phyloP scores from a whole-genome alignment of 2,329 filamentous ascomycete species.

The Periconia digitata region DNA sequence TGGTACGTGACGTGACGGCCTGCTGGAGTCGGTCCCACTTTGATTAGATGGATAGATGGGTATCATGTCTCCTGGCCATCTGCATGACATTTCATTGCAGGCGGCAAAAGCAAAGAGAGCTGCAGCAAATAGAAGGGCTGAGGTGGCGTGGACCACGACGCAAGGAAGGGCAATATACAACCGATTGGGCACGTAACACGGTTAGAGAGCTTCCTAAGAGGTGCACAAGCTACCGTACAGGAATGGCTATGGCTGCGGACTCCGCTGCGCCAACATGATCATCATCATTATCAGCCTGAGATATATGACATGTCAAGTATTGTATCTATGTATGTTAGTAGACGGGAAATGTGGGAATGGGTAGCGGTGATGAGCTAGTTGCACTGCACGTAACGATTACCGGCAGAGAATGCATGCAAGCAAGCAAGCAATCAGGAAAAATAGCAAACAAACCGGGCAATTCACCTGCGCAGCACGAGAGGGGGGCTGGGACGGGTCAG shows the following conservation, averaged over 20 bases:
- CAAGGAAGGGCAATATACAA: not conserved
- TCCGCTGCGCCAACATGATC: not conserved
- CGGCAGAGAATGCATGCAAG: constrained; percentile 25
- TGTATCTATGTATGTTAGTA: too few species aligned
- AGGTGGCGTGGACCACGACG: not conserved
- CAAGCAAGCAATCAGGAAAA: constrained; percentile 24
- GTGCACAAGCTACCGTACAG: too few species aligned
- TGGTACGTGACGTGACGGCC: constrained; percentile 30
- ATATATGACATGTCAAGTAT: too few species aligned
- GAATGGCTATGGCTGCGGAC: not conserved
- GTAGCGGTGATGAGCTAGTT: too few species aligned
- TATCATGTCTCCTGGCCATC: not conserved
- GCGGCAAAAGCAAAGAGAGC: not conserved
- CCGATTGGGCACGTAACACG: too few species aligned
- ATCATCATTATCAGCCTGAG: not conserved
- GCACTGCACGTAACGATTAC: too few species aligned
- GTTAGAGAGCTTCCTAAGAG: not conserved
- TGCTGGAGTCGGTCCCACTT: not conserved
- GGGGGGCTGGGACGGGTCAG: not conserved
- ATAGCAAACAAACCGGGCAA: constrained; percentile 19
- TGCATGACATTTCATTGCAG: not conserved
- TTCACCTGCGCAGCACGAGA: constrained; percentile 10
- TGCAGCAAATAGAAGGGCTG: not conserved
- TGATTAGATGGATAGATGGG: too few species aligned
- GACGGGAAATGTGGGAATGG: too few species aligned